Evolutionary conservation across 164 flowering plant genomes (phyloP).

Genomic region (Macadamia integrifolia): DNA sequence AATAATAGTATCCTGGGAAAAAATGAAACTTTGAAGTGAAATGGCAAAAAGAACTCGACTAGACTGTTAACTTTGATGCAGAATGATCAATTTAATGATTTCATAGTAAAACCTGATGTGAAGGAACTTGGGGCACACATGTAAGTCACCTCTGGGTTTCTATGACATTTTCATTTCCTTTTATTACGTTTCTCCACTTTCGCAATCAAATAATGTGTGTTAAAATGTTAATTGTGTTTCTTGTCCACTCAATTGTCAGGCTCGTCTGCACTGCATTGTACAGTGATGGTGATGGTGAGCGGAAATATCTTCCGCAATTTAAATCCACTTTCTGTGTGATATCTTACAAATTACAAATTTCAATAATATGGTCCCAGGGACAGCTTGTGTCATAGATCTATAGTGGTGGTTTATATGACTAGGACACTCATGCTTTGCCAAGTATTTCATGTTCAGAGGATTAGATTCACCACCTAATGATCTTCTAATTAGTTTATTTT

Average conservation of each 20-base stretch:
- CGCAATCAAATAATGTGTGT: not conserved
- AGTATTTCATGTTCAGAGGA: too few species aligned
- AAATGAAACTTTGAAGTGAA: too few species aligned
- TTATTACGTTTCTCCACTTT: not conserved
- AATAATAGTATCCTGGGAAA: too few species aligned
- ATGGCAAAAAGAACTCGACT: too few species aligned
- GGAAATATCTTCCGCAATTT: conserved; percentile 95
- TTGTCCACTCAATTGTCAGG: conserved; percentile 31
- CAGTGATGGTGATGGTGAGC: conserved; percentile 83
- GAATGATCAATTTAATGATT: conserved; percentile 38
- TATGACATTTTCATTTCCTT: conserved; percentile 7
- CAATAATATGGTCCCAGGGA: not conserved
- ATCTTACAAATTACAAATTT: not conserved
- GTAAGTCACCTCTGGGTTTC: conserved; percentile 31
- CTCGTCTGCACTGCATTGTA: conserved; percentile 90
- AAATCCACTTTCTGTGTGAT: conserved; percentile 62
- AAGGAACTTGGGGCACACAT: conserved; percentile 98
- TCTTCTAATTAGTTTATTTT: too few species aligned
- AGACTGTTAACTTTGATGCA: too few species aligned
- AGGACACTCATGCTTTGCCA: too few species aligned
- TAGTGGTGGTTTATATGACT: too few species aligned
- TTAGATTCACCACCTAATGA: too few species aligned
- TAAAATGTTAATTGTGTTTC: not conserved
- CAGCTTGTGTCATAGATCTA: too few species aligned
- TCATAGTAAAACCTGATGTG: conserved; percentile 96